Evolutionary conservation across 208 protist species (phyloP), one percentile per base, ranked within the genome.

Genomic region (Crithidia sp.): DNA sequence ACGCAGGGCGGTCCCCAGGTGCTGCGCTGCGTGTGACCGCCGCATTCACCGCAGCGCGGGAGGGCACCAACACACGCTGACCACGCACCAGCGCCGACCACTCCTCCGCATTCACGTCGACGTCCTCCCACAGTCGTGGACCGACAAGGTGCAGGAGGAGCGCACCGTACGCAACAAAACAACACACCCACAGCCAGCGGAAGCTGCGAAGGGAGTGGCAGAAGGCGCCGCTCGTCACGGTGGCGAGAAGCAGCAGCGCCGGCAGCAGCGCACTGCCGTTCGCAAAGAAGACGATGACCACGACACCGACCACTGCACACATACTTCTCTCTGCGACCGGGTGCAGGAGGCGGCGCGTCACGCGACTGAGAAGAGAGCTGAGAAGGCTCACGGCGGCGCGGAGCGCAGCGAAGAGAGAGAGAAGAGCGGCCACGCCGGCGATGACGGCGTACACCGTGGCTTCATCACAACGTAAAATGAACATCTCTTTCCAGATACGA

Each of bases 121-220:
- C 62, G 17, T 81, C 76, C 40, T 71, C 68, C 39, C 45, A n/a
- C 36, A 75, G 43, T 16, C 65, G 49, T 16, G 75, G 68, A 9
- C 68, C 68, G 0, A 71, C 40, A 3, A 79, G 6, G 44, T 79
- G 67, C n/a, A 71, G 14, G 4, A 76, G 17, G 13, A 53, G 44
- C 5, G 81, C 9, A 36, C 49, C 54, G 16, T 75, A 67, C 17
- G 76, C 39, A 5, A 62, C 45, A 41, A 81, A 83, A 58, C 69
- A 49, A 50, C 47, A 28, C 39, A 80, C 64, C 55, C 66, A 69
- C 4, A 85, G 55, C 69, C 70, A 74, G 44, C 74, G 76, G 58
- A 76, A 74, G 50, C 83, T 88, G 39, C 54, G 7, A 8, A 17
- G 10, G 0, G 83, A 88, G 72, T 79, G 79, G 45, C 79, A 69